Evolutionary conservation across 192 early-diverging fungal species (phyloP), one percentile per base, ranked within the genome.

Genomic region (Coemansia sp.): DNA sequence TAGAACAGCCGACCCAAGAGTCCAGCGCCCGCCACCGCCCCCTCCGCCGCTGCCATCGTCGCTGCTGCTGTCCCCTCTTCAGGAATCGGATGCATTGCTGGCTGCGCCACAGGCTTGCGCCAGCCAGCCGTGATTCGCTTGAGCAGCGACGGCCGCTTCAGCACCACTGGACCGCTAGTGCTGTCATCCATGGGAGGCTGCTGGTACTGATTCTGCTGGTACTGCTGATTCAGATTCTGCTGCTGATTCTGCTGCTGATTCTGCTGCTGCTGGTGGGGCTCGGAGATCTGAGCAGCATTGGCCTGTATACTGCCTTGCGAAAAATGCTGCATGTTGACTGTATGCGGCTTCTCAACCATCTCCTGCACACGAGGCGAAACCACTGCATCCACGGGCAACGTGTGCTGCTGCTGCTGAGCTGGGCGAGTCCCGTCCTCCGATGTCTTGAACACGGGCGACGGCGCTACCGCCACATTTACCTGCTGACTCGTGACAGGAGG

Each of bases 91-190:
- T 74, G 53, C 41, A 74, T 22, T 4, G 35, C 45, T 0, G 60
- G 62, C 39, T 20, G 20, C 22, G 38, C 0, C 24, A 39, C 61
- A 27, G 77, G 70, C n/a, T 73, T 71, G 37, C 79, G 70, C 79
- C 79, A 82, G 6, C 79, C 79, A 7, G 67, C 56, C 0, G 79
- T 82, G 35, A 82, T 60, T 2, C 79, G 74, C 75, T 73, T 69
- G 17, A 82, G 42, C 64, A 82, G 43, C 56, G 79, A 82, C 24
- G 79, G 79, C 17, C 74, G 62, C 42, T 73, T 72, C 2, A 31
- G 10, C 39, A 62, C 19, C 9, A 29, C 65, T 4, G 22, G 20
- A 51, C 60, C 24, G 27, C 40, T 41, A 3, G 43, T 27, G 19
- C 32, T 66, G 41, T 43, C 46, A 6, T 54, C 27, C 14, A 32